These are phyloP conservation scores for Xylariaceae sp. DNA, from an alignment of 2,329 filamentous ascomycete species.

Conservation along the genomic window DNA sequence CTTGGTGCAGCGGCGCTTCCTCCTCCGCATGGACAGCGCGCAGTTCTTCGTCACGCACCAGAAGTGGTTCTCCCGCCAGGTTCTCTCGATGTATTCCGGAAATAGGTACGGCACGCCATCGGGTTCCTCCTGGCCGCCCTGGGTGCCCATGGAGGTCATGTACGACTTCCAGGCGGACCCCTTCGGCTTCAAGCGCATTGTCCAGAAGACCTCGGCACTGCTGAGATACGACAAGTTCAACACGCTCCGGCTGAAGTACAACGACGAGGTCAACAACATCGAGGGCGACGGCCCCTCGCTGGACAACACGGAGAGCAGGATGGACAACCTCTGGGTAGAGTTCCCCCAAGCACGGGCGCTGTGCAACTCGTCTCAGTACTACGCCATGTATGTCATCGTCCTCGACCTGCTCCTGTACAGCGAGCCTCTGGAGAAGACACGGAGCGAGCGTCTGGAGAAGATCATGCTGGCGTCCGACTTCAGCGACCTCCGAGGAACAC, in stretches of 20 bases:
- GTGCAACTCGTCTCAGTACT: slow-evolving; percentile 96
- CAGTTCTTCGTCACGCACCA: slow-evolving; percentile 97
- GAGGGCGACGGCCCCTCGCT: slow-evolving; percentile 46
- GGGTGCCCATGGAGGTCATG: slow-evolving; percentile 98
- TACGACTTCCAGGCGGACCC: slow-evolving; percentile 92
- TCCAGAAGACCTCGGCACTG: slow-evolving; percentile 93
- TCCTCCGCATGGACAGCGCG: slow-evolving; percentile 92
- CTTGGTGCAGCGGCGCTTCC: slow-evolving; percentile 88
- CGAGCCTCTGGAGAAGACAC: slow-evolving; percentile 94
- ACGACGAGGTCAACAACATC: slow-evolving; percentile 77
- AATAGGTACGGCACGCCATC: slow-evolving; percentile 83
- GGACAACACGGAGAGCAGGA: slow-evolving; percentile 65
- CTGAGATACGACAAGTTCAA: slow-evolving; percentile 98
- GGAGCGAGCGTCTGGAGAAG: slow-evolving; percentile 90
- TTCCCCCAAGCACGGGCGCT: slow-evolving; percentile 92
- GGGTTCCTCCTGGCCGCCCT: slow-evolving; percentile 90
- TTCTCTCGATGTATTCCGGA: slow-evolving; percentile 89
- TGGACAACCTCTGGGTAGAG: slow-evolving; percentile 94
- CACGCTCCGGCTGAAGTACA: slow-evolving; percentile 91
- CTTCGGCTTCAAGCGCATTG: slow-evolving; percentile 95
- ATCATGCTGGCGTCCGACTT: slow-evolving; percentile 99
- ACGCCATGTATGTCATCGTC: slow-evolving; percentile 96
- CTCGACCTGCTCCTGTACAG: slow-evolving; percentile 93
- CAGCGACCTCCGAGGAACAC: slow-evolving; percentile 88
- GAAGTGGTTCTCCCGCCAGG: slow-evolving; percentile 78